Evolutionary conservation across 192 early-diverging fungal genomes (phyloP).

Genomic region (Lobosporangium transversale): DNA sequence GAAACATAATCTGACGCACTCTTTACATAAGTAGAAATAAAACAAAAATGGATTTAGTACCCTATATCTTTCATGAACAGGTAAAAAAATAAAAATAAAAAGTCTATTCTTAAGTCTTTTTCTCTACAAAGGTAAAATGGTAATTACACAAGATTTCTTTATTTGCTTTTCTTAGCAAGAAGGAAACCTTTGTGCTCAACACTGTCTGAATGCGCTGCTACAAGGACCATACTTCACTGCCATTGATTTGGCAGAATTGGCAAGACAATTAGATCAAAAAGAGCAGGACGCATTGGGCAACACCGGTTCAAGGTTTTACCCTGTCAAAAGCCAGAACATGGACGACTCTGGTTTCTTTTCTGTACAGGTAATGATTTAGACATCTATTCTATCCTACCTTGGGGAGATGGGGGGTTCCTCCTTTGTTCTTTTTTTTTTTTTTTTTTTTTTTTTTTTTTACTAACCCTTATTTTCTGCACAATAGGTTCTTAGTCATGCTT

Average conservation of each 20-base stretch:
- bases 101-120: not conserved
- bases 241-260: constrained; percentile 78
- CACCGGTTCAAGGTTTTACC: constrained; percentile 16
- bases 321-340: constrained; percentile 60
- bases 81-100: not conserved
- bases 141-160: not conserved
- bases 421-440: not conserved
- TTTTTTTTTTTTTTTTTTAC: not conserved
- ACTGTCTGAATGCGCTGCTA: constrained; percentile 81
- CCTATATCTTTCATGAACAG: constrained; percentile 50
- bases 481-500: constrained; percentile 55
- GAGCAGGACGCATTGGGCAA: constrained; percentile 62
- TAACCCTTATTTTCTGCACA: not conserved
- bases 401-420: not conserved
- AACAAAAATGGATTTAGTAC: constrained; percentile 52
- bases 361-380: constrained; percentile 65
- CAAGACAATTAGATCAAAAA: constrained; percentile 68
- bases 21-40: too few relatives aligned
- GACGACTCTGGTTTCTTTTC: constrained; percentile 79
- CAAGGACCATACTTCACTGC: constrained; percentile 77
- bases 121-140: too few relatives aligned
- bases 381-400: too few relatives aligned
- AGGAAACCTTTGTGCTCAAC: constrained; percentile 83
- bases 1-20: too few relatives aligned
- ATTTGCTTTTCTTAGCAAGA: constrained; percentile 63